phyloP scores from a whole-genome alignment of 805 yeast genomes.

The Tetrapisispora fleetii region DNA sequence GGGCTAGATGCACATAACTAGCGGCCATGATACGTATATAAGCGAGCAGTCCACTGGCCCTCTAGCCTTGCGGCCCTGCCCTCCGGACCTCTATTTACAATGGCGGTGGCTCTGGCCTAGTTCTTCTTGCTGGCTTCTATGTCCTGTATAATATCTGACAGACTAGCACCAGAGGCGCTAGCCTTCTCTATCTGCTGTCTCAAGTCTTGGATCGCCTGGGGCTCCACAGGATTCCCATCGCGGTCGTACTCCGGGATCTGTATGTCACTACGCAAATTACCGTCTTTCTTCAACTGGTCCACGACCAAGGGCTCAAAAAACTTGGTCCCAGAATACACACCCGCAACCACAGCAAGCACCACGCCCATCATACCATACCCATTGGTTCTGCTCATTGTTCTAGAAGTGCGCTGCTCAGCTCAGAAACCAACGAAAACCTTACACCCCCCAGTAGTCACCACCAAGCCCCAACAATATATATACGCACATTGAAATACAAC shows the following conservation, averaged over 20 bases:
- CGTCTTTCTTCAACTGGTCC: constrained; percentile 56
- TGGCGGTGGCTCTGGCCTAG: background rate
- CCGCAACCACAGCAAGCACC: constrained; percentile 27
- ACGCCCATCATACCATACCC: constrained; percentile 22
- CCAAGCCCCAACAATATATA: too few species aligned
- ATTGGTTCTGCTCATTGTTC: constrained; percentile 23
- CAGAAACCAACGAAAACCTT: too few species aligned
- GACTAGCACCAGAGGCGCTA: background rate
- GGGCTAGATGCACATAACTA: too few species aligned
- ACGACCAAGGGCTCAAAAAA: constrained; percentile 69
- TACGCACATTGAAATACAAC: too few species aligned
- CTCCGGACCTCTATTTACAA: too few species aligned
- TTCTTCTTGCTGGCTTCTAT: background rate
- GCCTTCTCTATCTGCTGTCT: background rate
- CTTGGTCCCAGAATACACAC: constrained; percentile 41
- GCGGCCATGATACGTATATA: too few species aligned
- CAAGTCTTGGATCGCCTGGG: background rate
- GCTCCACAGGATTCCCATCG: constrained; percentile 5
- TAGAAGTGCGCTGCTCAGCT: background rate
- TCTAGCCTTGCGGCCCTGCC: too few species aligned
- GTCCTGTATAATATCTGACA: background rate
- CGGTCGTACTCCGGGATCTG: constrained; percentile 44
- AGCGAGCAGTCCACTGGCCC: too few species aligned
- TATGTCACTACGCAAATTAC: constrained; percentile 52
- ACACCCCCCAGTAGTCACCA: too few species aligned